Percentiles rank a stretch among this genome's conserved stretches.
These are phyloP conservation scores for Marasmius sp. DNA, from an alignment of 1,284 basidiomycete genomes.

Conservation along the genomic window DNA sequence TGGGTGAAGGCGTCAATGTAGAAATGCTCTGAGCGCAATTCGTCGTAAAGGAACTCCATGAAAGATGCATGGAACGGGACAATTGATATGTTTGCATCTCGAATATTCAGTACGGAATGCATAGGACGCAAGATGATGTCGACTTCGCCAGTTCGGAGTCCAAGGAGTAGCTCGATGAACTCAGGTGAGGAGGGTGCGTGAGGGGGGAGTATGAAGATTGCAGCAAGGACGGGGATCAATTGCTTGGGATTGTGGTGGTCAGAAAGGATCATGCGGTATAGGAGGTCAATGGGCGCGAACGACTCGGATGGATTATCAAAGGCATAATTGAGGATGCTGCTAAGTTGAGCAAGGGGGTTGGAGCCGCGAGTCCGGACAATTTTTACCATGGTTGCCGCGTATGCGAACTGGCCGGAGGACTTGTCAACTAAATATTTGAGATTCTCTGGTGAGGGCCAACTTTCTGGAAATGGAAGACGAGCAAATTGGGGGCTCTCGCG, in stretches of 20 bases:
- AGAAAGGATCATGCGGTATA: slow-evolving; percentile 8
- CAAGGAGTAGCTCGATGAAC: background rate
- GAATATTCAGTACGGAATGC: background rate
- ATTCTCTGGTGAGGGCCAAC: slow-evolving; percentile 19
- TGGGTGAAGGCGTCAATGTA: too few species aligned
- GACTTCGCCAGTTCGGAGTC: background rate
- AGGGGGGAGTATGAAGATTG: background rate
- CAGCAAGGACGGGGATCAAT: background rate
- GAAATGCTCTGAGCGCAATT: too few species aligned
- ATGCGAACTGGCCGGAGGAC: slow-evolving; percentile 28
- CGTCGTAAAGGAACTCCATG: too few species aligned
- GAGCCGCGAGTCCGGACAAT: slow-evolving; percentile 13
- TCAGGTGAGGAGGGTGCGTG: background rate
- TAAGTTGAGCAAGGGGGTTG: slow-evolving; percentile 4
- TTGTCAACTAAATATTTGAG: slow-evolving; percentile 17
- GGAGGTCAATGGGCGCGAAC: slow-evolving; percentile 3
- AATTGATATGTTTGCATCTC: background rate
- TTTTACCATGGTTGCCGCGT: slow-evolving; percentile 24
- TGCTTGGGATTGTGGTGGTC: slow-evolving; percentile 1
- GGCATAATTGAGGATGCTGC: background rate
- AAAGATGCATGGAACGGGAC: too few species aligned
- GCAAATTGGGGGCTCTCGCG: background rate
- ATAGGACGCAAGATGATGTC: background rate
- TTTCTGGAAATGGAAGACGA: background rate
- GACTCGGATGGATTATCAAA: background rate